Evolutionary conservation across 2,329 filamentous ascomycete genomes (phyloP).

Genomic region (Aureobasidium sp.): DNA sequence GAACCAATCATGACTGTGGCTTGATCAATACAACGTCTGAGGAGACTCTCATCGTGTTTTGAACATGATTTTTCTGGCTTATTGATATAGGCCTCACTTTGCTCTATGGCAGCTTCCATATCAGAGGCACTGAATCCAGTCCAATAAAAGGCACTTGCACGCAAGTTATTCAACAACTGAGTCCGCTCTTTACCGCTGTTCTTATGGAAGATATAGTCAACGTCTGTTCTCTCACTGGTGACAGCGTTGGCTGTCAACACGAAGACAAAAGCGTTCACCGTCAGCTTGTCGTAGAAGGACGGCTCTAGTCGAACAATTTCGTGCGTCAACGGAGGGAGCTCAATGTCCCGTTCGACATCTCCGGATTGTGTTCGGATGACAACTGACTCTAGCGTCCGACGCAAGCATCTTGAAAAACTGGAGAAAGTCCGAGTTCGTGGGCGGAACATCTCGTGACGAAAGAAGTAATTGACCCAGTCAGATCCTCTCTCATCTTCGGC

Average conservation of each 20-base stretch:
- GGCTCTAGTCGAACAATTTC: slow-evolving; percentile 68
- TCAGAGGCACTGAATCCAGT: slow-evolving; percentile 63
- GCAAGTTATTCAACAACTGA: slow-evolving; percentile 67
- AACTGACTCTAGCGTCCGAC: slow-evolving; percentile 64
- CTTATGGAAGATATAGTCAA: slow-evolving; percentile 83
- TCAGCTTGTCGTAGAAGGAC: slow-evolving; percentile 76
- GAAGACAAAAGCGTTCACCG: slow-evolving; percentile 77
- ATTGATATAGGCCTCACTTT: slow-evolving; percentile 59
- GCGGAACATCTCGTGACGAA: slow-evolving; percentile 41
- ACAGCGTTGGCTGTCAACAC: slow-evolving; percentile 80
- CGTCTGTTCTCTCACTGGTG: slow-evolving; percentile 74
- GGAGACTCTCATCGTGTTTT: slow-evolving; percentile 51
- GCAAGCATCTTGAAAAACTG: slow-evolving; percentile 52
- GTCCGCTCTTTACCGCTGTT: slow-evolving; percentile 61
- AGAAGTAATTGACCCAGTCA: slow-evolving; percentile 68
- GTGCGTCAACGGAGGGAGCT: slow-evolving; percentile 66
- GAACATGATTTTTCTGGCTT: slow-evolving; percentile 55
- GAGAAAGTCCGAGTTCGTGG: slow-evolving; percentile 48
- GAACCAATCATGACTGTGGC: slow-evolving; percentile 56
- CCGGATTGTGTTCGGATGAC: slow-evolving; percentile 73
- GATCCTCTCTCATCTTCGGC: slow-evolving; percentile 52
- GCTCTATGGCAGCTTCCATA: slow-evolving; percentile 57
- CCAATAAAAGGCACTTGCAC: slow-evolving; percentile 81
- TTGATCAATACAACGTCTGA: slow-evolving; percentile 59
- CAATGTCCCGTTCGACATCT: slow-evolving; percentile 58